phyloP scores from a whole-genome alignment of 1,284 basidiomycete genomes.

The Tilletia walkeri region DNA sequence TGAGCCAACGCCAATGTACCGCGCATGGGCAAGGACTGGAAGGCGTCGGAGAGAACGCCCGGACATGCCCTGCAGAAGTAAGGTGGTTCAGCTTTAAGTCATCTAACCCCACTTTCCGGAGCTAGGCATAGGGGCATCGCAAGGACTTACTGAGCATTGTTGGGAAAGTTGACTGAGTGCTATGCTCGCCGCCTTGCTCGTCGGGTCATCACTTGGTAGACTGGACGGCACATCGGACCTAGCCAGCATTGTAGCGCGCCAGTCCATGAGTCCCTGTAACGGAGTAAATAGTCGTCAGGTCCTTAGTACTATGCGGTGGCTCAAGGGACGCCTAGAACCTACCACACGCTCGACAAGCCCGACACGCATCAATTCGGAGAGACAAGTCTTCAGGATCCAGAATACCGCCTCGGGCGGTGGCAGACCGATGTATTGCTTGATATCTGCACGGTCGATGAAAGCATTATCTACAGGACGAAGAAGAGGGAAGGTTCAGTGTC shows the following conservation, averaged over 20 bases:
- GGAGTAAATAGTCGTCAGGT: not conserved
- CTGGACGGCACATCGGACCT: not conserved
- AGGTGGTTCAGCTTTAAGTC: not conserved
- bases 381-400: constrained; percentile 81
- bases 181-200: not conserved
- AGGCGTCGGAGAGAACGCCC: constrained; percentile 83
- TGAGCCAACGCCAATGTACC: constrained; percentile 63
- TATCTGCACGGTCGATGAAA: constrained; percentile 94
- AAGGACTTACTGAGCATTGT: constrained; percentile 6
- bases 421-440: constrained; percentile 88
- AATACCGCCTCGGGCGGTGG: constrained; percentile 88
- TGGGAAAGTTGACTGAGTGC: constrained; percentile 1
- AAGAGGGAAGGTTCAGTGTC: not conserved
- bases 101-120: no score
- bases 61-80: constrained; percentile 69
- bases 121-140: not conserved
- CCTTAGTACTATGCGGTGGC: not conserved
- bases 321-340: constrained; percentile 39
- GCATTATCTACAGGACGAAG: constrained; percentile 69
- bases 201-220: not conserved
- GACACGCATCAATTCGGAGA: constrained; percentile 74
- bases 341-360: constrained; percentile 69
- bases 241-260: constrained; percentile 1
- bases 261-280: not conserved
- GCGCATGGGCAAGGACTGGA: constrained; percentile 84